phyloP scores from a whole-genome alignment of 164 flowering plant genomes.

The Aristolochia fimbriata region DNA sequence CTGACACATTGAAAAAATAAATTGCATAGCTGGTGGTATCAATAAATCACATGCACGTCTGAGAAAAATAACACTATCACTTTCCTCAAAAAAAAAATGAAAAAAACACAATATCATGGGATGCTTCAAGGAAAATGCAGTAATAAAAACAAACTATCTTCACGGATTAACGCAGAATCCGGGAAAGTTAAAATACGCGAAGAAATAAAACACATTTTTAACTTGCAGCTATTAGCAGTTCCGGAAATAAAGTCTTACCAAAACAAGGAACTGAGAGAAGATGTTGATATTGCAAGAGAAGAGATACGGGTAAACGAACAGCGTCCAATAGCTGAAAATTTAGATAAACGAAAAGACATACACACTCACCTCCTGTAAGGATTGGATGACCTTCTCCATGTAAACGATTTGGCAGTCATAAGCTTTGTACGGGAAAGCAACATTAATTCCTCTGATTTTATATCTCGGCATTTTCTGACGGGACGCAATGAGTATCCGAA shows the following conservation, averaged over 20 bases:
- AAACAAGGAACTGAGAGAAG: neutral
- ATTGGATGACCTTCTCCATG: slow-evolving; percentile 91
- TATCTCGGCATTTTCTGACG: slow-evolving; percentile 58
- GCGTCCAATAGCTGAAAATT: too few relatives aligned
- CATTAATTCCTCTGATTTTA: slow-evolving; percentile 75
- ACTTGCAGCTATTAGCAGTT: neutral
- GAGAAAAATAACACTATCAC: too few relatives aligned
- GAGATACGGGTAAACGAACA: slow-evolving; percentile 1
- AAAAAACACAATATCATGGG: too few relatives aligned
- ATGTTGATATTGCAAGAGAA: neutral
- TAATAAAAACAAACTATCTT: too few relatives aligned
- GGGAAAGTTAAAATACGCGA: too few relatives aligned
- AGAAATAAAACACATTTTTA: too few relatives aligned
- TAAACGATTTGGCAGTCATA: slow-evolving; percentile 90
- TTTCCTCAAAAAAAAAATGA: too few relatives aligned
- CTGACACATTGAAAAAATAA: slow-evolving; percentile 28
- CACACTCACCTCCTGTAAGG: slow-evolving; percentile 54
- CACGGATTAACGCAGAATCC: too few relatives aligned
- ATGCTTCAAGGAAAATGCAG: too few relatives aligned
- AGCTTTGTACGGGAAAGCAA: slow-evolving; percentile 91
- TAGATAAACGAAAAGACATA: too few relatives aligned
- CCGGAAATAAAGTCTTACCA: neutral
- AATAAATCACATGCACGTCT: too few relatives aligned
- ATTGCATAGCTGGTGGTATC: neutral
- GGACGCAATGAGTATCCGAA: too few relatives aligned